Evolutionary conservation across 2,329 filamentous ascomycete species (phyloP).

Genomic region (Colletotrichum navitas): DNA sequence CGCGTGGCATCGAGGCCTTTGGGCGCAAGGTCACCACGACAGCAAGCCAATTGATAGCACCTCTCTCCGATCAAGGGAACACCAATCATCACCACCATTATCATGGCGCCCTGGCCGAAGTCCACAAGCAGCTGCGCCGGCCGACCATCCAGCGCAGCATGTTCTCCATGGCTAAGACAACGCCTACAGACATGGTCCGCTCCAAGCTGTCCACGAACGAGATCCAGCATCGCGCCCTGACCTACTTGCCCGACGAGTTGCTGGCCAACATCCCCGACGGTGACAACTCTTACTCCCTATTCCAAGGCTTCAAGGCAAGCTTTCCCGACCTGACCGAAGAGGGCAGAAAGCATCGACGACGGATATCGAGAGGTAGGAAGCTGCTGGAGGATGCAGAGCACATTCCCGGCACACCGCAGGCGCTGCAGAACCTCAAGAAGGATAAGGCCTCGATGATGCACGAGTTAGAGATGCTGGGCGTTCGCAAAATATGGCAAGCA

Average conservation of each 20-base stretch:
- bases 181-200: conserved; percentile 93
- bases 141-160: conserved; percentile 89
- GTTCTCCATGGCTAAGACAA: conserved; percentile 90
- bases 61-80: conserved; percentile 67
- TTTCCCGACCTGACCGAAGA: conserved; percentile 79
- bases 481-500: conserved; percentile 98
- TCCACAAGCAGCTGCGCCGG: conserved; percentile 88
- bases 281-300: conserved; percentile 89
- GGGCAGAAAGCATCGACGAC: conserved; percentile 77
- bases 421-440: conserved; percentile 80
- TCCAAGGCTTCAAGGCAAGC: conserved; percentile 95
- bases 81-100: conserved; percentile 68
- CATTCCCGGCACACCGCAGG: conserved; percentile 69
- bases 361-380: conserved; percentile 81
- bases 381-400: conserved; percentile 75
- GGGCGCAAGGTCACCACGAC: conserved; percentile 95
- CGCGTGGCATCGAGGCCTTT: conserved; percentile 91
- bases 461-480: conserved; percentile 88
- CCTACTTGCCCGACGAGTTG: conserved; percentile 90
- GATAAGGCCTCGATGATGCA: conserved; percentile 86
- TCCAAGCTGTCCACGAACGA: conserved; percentile 90
- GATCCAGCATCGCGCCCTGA: conserved; percentile 92
- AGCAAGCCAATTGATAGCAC: conserved; percentile 87
- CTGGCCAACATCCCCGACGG: conserved; percentile 89
- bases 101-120: conserved; percentile 86